These are phyloP conservation scores for Prunus mongolica DNA, from an alignment of 306 rosid species.

Conservation along the genomic window DNA sequence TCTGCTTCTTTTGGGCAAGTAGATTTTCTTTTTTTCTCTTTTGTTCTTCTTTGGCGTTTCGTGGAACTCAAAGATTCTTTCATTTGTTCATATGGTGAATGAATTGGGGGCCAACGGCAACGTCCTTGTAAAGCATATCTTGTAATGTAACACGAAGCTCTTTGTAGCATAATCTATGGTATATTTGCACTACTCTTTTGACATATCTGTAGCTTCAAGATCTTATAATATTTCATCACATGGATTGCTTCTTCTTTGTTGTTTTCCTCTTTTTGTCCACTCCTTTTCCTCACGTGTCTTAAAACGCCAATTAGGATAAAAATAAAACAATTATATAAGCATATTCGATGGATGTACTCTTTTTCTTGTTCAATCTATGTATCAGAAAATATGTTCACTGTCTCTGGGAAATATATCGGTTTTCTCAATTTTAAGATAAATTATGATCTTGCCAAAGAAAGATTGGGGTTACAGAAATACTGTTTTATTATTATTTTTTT, in stretches of 20 bases:
- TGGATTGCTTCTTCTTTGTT: background rate
- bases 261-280: background rate
- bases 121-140: slow-evolving; percentile 2
- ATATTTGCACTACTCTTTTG: background rate
- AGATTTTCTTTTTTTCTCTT: background rate
- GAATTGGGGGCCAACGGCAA: background rate
- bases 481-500: no score
- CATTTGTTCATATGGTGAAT: slow-evolving; percentile 3
- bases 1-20: background rate
- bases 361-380: no score
- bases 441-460: no score
- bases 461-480: no score
- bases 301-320: no score
- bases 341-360: no score
- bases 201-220: background rate
- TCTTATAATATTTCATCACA: background rate
- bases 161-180: background rate
- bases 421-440: no score
- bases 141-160: slow-evolving; percentile 2
- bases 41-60: background rate
- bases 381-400: no score
- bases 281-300: background rate
- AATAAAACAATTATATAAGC: no score
- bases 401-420: no score
- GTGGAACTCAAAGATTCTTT: background rate